Evolutionary conservation across 1,139 yeast genomes (phyloP).

Genomic region (Chernovozyma sophiae-reginae): DNA sequence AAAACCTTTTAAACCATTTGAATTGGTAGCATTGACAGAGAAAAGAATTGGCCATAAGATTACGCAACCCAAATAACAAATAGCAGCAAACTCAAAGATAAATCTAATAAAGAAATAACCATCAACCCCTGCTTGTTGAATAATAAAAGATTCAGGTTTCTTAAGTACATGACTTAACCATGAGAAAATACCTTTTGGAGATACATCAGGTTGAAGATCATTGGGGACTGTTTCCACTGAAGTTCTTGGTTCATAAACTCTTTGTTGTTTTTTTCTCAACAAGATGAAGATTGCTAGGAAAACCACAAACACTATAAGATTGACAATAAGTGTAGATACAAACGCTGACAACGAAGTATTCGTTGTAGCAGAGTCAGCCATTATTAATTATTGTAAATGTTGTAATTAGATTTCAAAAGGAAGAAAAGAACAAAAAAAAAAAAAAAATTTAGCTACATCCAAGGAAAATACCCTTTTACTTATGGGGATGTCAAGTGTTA

Average conservation of each 20-base stretch:
- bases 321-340: slow-evolving; percentile 36
- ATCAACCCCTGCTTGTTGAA: slow-evolving; percentile 75
- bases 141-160: slow-evolving; percentile 62
- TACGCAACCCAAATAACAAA: slow-evolving; percentile 62
- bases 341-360: slow-evolving; percentile 38
- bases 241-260: slow-evolving; percentile 82
- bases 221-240: slow-evolving; percentile 38
- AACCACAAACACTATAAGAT: slow-evolving; percentile 46
- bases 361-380: slow-evolving; percentile 5
- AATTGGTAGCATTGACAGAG: slow-evolving; percentile 86
- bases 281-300: slow-evolving; percentile 57
- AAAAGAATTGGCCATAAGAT: slow-evolving; percentile 73
- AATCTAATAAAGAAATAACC: slow-evolving; percentile 84
- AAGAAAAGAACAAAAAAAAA: no score
- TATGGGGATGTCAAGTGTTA: no score
- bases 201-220: slow-evolving; percentile 46
- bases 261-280: slow-evolving; percentile 58
- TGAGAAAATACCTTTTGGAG: slow-evolving; percentile 51
- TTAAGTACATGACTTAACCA: slow-evolving; percentile 53
- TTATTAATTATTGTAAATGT: no score
- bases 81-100: slow-evolving; percentile 55
- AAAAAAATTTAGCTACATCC: no score
- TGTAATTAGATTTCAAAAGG: no score
- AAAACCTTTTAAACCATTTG: slow-evolving; percentile 52
- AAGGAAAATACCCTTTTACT: no score